Base-by-base conservation (phyloP, 495 filamentous ascomycete genomes). In the Tetracladium setigerum region DNA sequence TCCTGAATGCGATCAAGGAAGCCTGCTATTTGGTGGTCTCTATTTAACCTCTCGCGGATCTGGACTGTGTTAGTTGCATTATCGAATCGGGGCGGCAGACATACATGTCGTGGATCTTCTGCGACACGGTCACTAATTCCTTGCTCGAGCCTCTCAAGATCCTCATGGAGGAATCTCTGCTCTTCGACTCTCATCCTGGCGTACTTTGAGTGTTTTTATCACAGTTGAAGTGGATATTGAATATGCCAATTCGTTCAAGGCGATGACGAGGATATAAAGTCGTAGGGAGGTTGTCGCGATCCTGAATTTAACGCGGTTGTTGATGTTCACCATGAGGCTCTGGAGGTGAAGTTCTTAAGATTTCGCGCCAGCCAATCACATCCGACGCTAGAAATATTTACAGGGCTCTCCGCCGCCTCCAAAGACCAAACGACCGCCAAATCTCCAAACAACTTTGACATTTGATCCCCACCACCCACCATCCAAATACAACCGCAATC, bases 81-180 rank as follows among this genome's bases (percentile, higher is more conserved):
- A 37, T 41, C 14, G 2, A 11, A 43, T 24, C 15, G 7, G 12
- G 18, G 17, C 12, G 13, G 14, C 32, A 34, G 30, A 18, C 80
- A 59, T 71, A 94, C 90, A 60, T 89, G 83, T 69, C 83, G 85
- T 18, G 90, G 90, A 46, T 96, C 87, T 48, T 95, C 87, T 36
- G 82, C 72, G 41, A 89, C 78, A 49, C 91, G 84, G 62, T 97
- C 92, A 17, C 86, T 84, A 56, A 96, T 84, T 30, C 87, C 92
- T 65, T 92, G 87, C 69, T 97, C 92, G 40, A 97, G 72, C 50
- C 94, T 77, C 73, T 98, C 92, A 15, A 96, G 71, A 63, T 97
- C 91, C 77, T 98, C 92, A 51, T 95, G 90, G 50, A 95, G 74
- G 58, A 85, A 89, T 56, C 92, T 74, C 66, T 96, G 85, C 47